A percentile compares a stretch with the other conserved stretches of the same genome.
These are phyloP conservation scores for Trichoderma gamsii DNA, from an alignment of 495 filamentous ascomycete genomes.

Conservation along the genomic window DNA sequence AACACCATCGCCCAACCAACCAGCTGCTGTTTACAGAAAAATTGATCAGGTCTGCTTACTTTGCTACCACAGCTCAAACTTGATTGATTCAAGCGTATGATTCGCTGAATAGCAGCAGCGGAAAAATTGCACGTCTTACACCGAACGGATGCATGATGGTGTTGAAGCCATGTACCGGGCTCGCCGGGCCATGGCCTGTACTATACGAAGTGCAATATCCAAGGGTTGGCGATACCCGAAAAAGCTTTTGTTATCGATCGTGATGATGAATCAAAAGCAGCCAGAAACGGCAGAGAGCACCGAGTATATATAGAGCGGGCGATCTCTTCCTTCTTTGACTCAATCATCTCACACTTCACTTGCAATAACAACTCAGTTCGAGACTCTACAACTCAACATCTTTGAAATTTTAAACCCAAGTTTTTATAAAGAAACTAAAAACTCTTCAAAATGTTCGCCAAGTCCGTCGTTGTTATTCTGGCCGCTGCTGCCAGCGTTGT, in stretches of 20 bases:
- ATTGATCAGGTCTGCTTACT: neutral
- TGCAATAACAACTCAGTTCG: neutral
- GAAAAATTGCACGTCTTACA: slow-evolving; percentile 10
- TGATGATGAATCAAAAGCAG: neutral
- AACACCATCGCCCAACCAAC: slow-evolving; percentile 1
- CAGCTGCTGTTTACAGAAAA: neutral
- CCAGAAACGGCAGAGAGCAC: neutral
- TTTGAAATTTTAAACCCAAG: neutral
- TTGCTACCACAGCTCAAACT: no score
- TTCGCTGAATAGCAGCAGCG: neutral
- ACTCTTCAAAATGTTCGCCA: slow-evolving; percentile 1
- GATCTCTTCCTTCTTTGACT: neutral
- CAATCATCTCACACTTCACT: neutral
- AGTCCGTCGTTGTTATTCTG: slow-evolving; percentile 2
- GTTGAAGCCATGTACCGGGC: neutral
- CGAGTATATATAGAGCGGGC: neutral
- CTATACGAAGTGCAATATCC: neutral
- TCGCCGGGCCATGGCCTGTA: neutral
- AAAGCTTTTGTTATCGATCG: neutral
- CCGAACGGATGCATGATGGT: neutral
- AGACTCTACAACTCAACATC: neutral
- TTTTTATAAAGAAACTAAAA: neutral
- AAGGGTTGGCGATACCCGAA: neutral
- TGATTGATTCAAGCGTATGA: neutral
- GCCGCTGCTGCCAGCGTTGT: slow-evolving; percentile 3